Evolutionary conservation across 1,284 basidiomycete species (phyloP).

Genomic region (Bondarzewia mesenterica): DNA sequence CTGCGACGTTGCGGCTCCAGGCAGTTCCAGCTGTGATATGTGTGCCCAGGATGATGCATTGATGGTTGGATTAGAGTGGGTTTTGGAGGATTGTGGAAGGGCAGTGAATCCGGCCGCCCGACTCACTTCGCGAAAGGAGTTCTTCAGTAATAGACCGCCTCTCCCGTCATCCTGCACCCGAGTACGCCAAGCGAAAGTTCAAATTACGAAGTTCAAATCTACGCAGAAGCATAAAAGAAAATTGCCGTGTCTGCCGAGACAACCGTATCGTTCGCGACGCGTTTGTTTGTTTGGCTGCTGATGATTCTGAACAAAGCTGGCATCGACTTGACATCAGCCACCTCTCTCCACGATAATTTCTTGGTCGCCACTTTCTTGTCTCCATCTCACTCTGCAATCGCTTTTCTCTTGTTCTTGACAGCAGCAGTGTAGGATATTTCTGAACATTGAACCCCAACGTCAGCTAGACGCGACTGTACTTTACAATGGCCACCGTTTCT

Average conservation of each 20-base stretch:
- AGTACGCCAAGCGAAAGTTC: too few species aligned
- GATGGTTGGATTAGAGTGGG: too few species aligned
- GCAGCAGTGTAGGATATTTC: not conserved
- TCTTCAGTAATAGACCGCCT: too few species aligned
- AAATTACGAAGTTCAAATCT: too few species aligned
- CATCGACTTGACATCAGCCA: slow-evolving; percentile 1
- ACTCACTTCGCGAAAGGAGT: too few species aligned
- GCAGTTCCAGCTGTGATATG: too few species aligned
- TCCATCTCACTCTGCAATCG: not conserved
- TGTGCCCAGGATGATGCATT: too few species aligned
- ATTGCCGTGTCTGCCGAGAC: not conserved
- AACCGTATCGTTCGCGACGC: slow-evolving; percentile 9
- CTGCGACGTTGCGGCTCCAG: too few species aligned
- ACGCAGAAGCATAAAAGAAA: too few species aligned
- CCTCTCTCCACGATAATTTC: not conserved
- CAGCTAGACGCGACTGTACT: not conserved
- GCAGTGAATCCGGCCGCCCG: too few species aligned
- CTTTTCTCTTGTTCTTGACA: not conserved
- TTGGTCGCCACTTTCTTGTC: not conserved
- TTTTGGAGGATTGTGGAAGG: too few species aligned
- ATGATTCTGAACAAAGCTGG: slow-evolving; percentile 1
- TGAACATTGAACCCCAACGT: not conserved
- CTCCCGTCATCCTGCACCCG: too few species aligned
- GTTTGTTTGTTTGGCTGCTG: slow-evolving; percentile 13
- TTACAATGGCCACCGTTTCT: slow-evolving; percentile 30